Base-by-base conservation (phyloP, 2,329 filamentous ascomycete genomes). In the Berkeleyomyces basicola region DNA sequence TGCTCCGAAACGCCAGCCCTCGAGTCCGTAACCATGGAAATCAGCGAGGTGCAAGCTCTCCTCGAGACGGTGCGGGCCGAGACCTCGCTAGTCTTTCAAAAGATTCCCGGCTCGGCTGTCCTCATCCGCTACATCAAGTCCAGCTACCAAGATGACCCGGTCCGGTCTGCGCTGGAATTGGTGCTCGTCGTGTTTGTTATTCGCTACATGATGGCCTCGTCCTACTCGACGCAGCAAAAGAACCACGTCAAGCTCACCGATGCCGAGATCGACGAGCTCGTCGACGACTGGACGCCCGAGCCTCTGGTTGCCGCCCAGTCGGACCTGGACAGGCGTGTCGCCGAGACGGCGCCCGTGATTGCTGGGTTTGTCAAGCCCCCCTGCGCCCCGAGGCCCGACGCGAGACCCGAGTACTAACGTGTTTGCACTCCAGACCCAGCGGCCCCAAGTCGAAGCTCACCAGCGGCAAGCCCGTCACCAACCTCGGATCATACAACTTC, bases 241-340 rank as follows among this genome's bases (percentile, higher is more conserved):
- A 93, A 90, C 70, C 90, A 90, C 68, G 90, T 97, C 66, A 87
- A 89, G 69, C 78, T 99, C 66, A 87, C 86, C 7, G 91, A 96
- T 73, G 90, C 95, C 82, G 93, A 99, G 76, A 95, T 99, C 68
- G 93, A 99, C 70, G 93, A 99, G 70, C 76, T 99, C 64, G 88
- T 99, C 51, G 91, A 95, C 63, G 93, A 99, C 68, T 99, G 93
- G 93, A 86, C 84, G 6, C 95, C 93, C 0, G 93, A 99, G 74
- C 91, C 93, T 11, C 80, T 99, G 51, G 92, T 96, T 36, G 78
- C 84, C 4, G 78, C 83, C 33, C 82, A 85, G 66, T 91, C 86
- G 0, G 67, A 82, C 0, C 80, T 92, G 59, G 92, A 99, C 74
- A 84, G 88, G 69, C 76, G 81, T 51, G 91, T 96, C 71, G 82